Conservation (phyloP, 106 monocot genomes). For the Allium sativum region DNA sequence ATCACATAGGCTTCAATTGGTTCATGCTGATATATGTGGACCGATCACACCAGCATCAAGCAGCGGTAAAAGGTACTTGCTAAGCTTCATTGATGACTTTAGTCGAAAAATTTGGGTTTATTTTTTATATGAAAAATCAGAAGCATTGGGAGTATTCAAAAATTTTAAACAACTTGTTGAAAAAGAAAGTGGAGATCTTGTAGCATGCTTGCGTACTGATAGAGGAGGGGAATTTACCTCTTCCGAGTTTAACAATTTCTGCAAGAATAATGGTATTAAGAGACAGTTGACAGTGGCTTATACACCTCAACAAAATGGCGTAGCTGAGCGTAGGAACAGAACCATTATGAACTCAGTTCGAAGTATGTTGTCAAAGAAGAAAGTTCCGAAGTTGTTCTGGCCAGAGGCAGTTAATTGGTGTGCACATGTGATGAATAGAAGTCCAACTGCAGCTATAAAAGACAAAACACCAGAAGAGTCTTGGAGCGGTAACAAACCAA, state of each 20-base stretch:
- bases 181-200: background rate
- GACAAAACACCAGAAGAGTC: slow-evolving; percentile 1
- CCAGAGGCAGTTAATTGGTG: slow-evolving; percentile 2
- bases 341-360: slow-evolving; percentile 4
- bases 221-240: slow-evolving; percentile 5
- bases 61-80: background rate
- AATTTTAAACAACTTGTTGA: slow-evolving; percentile 6
- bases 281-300: slow-evolving; percentile 2
- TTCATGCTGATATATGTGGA: slow-evolving; percentile 5
- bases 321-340: background rate
- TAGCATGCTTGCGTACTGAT: background rate
- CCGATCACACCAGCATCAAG: slow-evolving; percentile 4
- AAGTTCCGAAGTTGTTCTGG: slow-evolving; percentile 1
- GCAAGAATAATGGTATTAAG: background rate
- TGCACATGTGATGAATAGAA: slow-evolving; percentile 1
- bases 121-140: slow-evolving; percentile 8
- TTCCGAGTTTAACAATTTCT: background rate
- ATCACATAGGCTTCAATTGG: background rate
- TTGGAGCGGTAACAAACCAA: slow-evolving; percentile 1
- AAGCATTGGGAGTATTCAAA: slow-evolving; percentile 1
- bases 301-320: slow-evolving; percentile 8
- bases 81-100: slow-evolving; percentile 5
- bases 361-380: background rate
- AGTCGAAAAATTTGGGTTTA: slow-evolving; percentile 3
- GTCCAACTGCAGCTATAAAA: background rate